These are phyloP conservation scores for Trametes hirsuta DNA, from an alignment of 1,284 basidiomycete genomes.

Conservation along the genomic window DNA sequence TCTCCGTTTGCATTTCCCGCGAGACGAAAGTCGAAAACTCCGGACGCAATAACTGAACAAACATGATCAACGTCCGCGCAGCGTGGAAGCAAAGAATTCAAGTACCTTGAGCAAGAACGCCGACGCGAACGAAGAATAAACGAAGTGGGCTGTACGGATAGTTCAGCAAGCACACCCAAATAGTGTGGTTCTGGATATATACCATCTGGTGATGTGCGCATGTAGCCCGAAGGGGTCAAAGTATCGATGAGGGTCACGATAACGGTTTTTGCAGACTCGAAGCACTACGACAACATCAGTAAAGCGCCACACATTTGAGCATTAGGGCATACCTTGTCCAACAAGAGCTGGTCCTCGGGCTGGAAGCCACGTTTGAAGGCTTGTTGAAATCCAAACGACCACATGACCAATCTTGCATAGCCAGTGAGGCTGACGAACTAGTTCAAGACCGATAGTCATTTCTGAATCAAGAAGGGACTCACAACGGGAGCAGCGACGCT, in stretches of 20 bases:
- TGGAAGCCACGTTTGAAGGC: slow-evolving; percentile 73
- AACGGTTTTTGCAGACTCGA: slow-evolving; percentile 70
- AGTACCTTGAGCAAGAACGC: slow-evolving; percentile 79
- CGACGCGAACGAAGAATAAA: slow-evolving; percentile 84
- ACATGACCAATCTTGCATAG: slow-evolving; percentile 85
- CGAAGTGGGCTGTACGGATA: slow-evolving; percentile 63
- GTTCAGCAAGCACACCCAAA: background rate
- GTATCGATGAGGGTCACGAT: slow-evolving; percentile 66
- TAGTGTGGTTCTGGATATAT: slow-evolving; percentile 7
- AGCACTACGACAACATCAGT: slow-evolving; percentile 48
- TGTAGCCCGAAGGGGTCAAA: slow-evolving; percentile 73
- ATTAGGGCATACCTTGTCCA: slow-evolving; percentile 57
- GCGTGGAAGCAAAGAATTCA: background rate
- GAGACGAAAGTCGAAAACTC: slow-evolving; percentile 67
- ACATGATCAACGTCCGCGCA: background rate
- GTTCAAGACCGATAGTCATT: background rate
- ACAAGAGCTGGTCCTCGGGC: slow-evolving; percentile 63
- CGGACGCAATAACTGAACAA: slow-evolving; percentile 65
- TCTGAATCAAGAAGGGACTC: slow-evolving; percentile 30
- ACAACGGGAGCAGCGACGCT: slow-evolving; percentile 77
- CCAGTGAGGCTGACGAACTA: slow-evolving; percentile 57
- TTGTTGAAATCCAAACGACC: slow-evolving; percentile 83
- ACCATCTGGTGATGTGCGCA: slow-evolving; percentile 85
- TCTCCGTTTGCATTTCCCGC: slow-evolving; percentile 65
- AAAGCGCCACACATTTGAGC: background rate